Evolutionary conservation across 2,329 filamentous ascomycete species (phyloP).

Genomic region (Monosporascus sp.): DNA sequence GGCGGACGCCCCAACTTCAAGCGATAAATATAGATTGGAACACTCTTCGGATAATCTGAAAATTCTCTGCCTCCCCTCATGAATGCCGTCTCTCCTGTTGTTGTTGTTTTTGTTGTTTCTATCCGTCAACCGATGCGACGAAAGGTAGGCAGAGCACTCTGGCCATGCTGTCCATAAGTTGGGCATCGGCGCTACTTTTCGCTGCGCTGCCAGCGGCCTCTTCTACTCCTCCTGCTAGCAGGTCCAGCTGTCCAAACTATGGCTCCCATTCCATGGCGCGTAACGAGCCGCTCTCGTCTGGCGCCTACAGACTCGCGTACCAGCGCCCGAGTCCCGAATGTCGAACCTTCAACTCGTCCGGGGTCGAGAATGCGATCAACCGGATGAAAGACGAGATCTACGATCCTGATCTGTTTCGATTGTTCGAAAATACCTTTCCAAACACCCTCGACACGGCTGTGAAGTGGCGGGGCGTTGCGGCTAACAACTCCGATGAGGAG

Average conservation of each 20-base stretch:
- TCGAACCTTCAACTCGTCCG: slow-evolving; percentile 64
- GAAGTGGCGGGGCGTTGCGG: slow-evolving; percentile 64
- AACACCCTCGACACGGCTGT: slow-evolving; percentile 81
- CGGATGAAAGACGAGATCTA: slow-evolving; percentile 33
- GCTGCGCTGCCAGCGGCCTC: not conserved
- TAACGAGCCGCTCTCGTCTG: slow-evolving; percentile 26
- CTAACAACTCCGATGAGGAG: slow-evolving; percentile 34
- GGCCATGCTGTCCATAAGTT: not conserved
- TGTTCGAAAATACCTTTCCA: slow-evolving; percentile 80
- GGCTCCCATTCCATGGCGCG: slow-evolving; percentile 20
- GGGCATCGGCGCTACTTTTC: not conserved
- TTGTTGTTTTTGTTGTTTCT: not conserved
- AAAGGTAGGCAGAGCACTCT: too few relatives aligned
- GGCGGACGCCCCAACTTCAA: too few relatives aligned
- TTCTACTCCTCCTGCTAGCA: not conserved
- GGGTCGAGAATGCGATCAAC: slow-evolving; percentile 64
- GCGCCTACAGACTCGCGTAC: slow-evolving; percentile 25
- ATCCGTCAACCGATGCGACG: not conserved
- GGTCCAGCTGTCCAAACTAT: slow-evolving; percentile 23
- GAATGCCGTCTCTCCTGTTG: too few relatives aligned
- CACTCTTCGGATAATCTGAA: too few relatives aligned
- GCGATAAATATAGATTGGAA: too few relatives aligned
- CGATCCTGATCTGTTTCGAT: slow-evolving; percentile 62
- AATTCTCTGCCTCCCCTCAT: too few relatives aligned
- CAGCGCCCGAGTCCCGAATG: slow-evolving; percentile 59